Evolutionary conservation across 257 asterid species (phyloP).

Genomic region (Salvia hispanica): DNA sequence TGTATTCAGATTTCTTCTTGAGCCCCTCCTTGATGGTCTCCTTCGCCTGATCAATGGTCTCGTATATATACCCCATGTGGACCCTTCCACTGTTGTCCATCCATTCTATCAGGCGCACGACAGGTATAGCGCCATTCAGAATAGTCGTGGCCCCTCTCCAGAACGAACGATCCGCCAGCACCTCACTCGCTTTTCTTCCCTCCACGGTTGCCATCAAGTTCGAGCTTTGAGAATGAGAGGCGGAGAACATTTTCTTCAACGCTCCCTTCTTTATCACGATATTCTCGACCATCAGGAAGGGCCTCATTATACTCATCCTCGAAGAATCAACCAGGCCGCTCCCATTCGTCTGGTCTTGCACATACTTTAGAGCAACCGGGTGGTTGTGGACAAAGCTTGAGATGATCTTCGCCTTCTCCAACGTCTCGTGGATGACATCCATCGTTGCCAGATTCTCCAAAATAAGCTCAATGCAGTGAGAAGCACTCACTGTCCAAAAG

Average conservation of each 20-base stretch:
- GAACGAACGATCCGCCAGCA: slow-evolving; percentile 47
- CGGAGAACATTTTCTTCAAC: slow-evolving; percentile 36
- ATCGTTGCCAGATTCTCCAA: slow-evolving; percentile 44
- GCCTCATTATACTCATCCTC: slow-evolving; percentile 31
- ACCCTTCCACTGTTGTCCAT: slow-evolving; percentile 33
- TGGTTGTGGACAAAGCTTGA: slow-evolving; percentile 40
- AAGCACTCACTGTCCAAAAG: slow-evolving; percentile 64
- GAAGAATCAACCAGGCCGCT: slow-evolving; percentile 38
- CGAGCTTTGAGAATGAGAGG: slow-evolving; percentile 34
- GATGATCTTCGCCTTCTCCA: slow-evolving; percentile 51
- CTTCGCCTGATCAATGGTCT: slow-evolving; percentile 65
- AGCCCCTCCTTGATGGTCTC: slow-evolving; percentile 55
- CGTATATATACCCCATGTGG: slow-evolving; percentile 48
- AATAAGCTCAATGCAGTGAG: slow-evolving; percentile 63
- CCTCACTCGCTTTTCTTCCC: slow-evolving; percentile 41
- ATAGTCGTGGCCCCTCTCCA: slow-evolving; percentile 48
- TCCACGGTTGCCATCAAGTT: slow-evolving; percentile 27
- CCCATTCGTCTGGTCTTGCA: slow-evolving; percentile 32
- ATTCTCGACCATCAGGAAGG: slow-evolving; percentile 57
- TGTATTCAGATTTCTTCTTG: slow-evolving; percentile 34
- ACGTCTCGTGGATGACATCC: slow-evolving; percentile 32
- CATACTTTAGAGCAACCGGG: slow-evolving; percentile 33
- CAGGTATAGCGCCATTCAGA: slow-evolving; percentile 54
- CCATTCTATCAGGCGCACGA: slow-evolving; percentile 45
- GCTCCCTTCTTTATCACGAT: slow-evolving; percentile 41